Base-by-base conservation (phyloP, 148 eudicot genomes). In the Cornus kousa region DNA sequence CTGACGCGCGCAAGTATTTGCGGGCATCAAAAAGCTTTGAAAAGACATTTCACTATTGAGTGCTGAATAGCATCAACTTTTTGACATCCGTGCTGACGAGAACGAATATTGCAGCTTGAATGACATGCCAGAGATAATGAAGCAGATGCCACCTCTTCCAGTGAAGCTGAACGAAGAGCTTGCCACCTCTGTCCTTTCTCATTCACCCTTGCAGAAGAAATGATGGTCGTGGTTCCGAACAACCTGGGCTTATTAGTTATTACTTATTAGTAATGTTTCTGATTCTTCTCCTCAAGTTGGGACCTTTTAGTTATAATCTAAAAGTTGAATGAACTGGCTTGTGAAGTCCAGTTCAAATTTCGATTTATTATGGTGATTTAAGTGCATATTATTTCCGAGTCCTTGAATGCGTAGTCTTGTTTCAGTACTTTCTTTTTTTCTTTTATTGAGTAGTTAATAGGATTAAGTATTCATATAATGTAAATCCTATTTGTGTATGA, bases 101-200 rank as follows among this genome's bases (percentile, higher is more conserved):
- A 72, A 23, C 17, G 9, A 62, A n/a, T 62, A 40, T 8, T 74
- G 92, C 90, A 96, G 97, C 85, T 78, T 92, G 83, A 87, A 80
- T 55, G 98, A 96, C 72, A 83, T 84, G 78, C 98, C 99, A 10
- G 99, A 96, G 77, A 87, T 90, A 78, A 92, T 96, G 99, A 94
- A 87, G 86, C 98, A 91, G 85, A 92, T 96, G 99, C 99, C 99
- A 24, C 97, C 95, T 0, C 87, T 96, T 48, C 97, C 98, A 7
- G 92, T 93, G 81, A 91, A 92, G 88, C 78, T 96, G 85, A 91
- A 96, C 22, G 98, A 94, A 82, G 98, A 96, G 50, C 91, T 96
- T 16, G 91, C 89, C 22, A 87, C 74, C 80, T 79, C 88, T 70
- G 81, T 92, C 83, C 95, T 96, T 70, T 92, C 92, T 69, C 82